Base-by-base conservation (phyloP, 257 asterid genomes). In the Henckelia pumila region DNA sequence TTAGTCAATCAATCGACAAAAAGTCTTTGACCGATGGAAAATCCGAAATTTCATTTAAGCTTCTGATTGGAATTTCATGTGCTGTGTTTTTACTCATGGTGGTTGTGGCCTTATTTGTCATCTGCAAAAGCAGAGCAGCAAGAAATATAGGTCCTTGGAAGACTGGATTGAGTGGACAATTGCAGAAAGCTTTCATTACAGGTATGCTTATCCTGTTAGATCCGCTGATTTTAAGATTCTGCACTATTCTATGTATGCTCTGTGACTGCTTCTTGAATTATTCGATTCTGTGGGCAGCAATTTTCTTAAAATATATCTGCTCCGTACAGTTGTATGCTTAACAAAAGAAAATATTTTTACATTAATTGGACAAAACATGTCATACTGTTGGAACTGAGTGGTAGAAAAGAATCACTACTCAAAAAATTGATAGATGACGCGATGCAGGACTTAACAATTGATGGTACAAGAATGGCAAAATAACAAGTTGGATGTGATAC, bases 131-230 rank as follows among this genome's bases (percentile, higher is more conserved):
- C 75, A 76, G 82, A 81, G 86, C 89, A n/a, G 92, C 84, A 24
- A 78, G 66, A 71, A 74, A 80, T 5, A 88, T 94, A 4, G 72
- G 86, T 35, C 93, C 99, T 52, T 94, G 98, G 99, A 94, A 81
- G 79, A 85, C 88, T 44, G 96, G 96, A 65, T 78, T 94, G 80
- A 94, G 98, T 75, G 96, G 96, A 59, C 98, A 94, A 81, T 71
- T 94, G 88, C 97, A 87, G 74, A 91, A 91, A 65, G 98, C 99
- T n/a, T 83, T 94, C 62, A 80, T 91, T 47, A 89, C 87, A 58
- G 99, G 99, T 90, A 81, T 73, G 52, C 56, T 25, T 73, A 59
- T 49, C 32, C 13, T 2, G 63, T 37, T 9, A 28, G 44, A 40
- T 75, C 26, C 14, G 16, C 7, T 44, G 40, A 35, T 67, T 52